A percentile compares a stretch with the other conserved stretches of the same genome.
phyloP scores from a whole-genome alignment of 2,329 filamentous ascomycete genomes.

The Aphanoascus verrucosus region DNA sequence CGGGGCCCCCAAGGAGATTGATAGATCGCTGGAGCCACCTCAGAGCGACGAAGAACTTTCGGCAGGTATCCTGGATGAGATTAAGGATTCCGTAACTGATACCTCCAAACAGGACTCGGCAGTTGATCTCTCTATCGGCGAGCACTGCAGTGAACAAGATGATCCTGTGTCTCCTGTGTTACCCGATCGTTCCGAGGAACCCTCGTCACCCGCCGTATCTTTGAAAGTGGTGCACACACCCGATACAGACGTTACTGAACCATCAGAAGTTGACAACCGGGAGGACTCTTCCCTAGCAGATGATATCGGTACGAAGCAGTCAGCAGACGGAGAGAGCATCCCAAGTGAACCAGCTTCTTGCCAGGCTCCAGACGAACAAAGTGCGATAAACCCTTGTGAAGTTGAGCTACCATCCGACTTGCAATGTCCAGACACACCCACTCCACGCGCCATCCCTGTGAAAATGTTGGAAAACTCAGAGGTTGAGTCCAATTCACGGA shows the following conservation, averaged over 20 bases:
- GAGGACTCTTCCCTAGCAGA: neutral
- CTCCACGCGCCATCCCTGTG: conserved; percentile 9
- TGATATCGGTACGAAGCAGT: neutral
- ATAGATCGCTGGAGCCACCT: neutral
- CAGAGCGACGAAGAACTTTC: neutral
- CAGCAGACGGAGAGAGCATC: neutral
- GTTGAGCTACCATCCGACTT: conserved; percentile 9
- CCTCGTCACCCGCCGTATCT: neutral
- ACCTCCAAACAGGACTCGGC: conserved; percentile 14
- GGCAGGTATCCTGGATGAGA: neutral
- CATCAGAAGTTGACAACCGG: neutral
- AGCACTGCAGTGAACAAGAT: neutral
- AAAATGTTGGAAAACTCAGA: neutral
- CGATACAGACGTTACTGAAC: neutral
- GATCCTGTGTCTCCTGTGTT: neutral
- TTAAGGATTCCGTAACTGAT: conserved; percentile 2
- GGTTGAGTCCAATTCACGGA: neutral
- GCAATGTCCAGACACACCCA: conserved; percentile 10
- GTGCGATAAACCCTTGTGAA: neutral
- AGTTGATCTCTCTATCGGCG: conserved; percentile 10
- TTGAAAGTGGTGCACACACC: neutral
- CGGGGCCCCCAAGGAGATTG: neutral
- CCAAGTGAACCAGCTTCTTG: neutral
- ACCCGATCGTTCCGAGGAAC: neutral
- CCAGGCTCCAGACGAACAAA: neutral